Base-by-base conservation (phyloP, 805 yeast species). In the Candida fluviatilis region DNA sequence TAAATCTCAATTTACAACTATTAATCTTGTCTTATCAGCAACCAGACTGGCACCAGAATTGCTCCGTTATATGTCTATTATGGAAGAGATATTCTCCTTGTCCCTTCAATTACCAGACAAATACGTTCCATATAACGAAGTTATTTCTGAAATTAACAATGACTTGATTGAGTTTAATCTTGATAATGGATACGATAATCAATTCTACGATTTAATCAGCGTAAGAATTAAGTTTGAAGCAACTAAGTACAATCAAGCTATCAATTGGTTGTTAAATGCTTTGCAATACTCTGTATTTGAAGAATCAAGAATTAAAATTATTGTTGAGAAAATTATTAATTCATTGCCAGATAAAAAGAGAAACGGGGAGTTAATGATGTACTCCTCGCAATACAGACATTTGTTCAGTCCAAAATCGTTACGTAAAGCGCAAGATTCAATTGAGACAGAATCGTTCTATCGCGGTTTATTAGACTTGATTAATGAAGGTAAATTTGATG, bases 1-100 rank as follows among this genome's bases (percentile, higher is more conserved):
- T 53, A 75, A 80, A 38, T 85, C 96, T 1, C 81, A 84, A 51
- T 93, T 91, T 55, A 76, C 86, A 25, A 78, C 84, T 11, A 69
- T 89, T 15, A 76, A 80, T 41, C 55, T 87, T 27, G 57, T 82
- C 26, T 57, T 85, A 53, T 75, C 82, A 7, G 76, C 86, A 1
- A 71, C 64, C 31, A 69, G 51, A 33, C 66, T 78, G 16, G 82
- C 75, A 36, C 64, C 71, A 18, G 52, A 62, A 2, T 62, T 82
- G 12, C 64, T 89, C 37, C 83, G 85, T 2, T 81, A 83, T 41
- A 67, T 86, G 45, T 78, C 80, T 15, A 57, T 75, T 7, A 55
- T 90, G 7, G 77, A 76, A 39, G 85, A 82, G 34, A 57, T 90
- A 6, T 84, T 86, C 51, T 66, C 87, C 0, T 65, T 86, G 54